phyloP scores from a whole-genome alignment of 352 stramenopile genomes.

The Phytophthora cryptogea region DNA sequence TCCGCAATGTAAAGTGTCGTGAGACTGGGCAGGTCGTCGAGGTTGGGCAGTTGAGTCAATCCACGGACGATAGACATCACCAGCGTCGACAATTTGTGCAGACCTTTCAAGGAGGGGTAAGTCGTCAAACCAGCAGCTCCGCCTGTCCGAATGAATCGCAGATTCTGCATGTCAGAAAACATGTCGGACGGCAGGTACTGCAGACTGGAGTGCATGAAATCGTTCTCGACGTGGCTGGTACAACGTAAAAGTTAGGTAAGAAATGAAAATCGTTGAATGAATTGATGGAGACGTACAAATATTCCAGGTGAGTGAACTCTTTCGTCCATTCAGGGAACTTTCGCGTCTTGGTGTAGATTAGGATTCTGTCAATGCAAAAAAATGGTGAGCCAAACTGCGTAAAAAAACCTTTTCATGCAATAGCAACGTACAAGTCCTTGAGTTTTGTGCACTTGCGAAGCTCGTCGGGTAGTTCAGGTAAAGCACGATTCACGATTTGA shows the following conservation, averaged over 20 bases:
- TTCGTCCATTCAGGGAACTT: conserved; percentile 33
- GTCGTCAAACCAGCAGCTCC: conserved; percentile 27
- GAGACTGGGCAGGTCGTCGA: conserved; percentile 34
- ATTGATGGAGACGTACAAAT: conserved; percentile 26
- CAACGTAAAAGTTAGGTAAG: not conserved
- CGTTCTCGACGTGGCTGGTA: conserved; percentile 38
- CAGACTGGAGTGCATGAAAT: conserved; percentile 38
- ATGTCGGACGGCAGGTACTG: conserved; percentile 35
- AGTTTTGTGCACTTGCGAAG: conserved; percentile 38
- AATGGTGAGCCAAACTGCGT: not conserved
- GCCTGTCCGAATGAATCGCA: conserved; percentile 46
- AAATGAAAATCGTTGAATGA: not conserved
- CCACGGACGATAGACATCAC: conserved; percentile 26
- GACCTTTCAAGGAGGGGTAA: conserved; percentile 42
- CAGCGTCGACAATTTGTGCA: conserved; percentile 39
- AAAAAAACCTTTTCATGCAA: not conserved
- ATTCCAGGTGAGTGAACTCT: conserved; percentile 35
- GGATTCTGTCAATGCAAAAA: conserved; percentile 23
- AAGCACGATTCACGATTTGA: conserved; percentile 47
- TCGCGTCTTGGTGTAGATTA: conserved; percentile 37
- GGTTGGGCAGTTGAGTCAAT: conserved; percentile 32
- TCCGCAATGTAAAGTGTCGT: conserved; percentile 35
- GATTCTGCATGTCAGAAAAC: conserved; percentile 41
- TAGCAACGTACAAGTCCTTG: conserved; percentile 19
- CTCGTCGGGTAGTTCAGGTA: conserved; percentile 37